These are phyloP conservation scores for Dictyophora rubrovolvata DNA, from an alignment of 768 basidiomycete genomes.

Conservation along the genomic window DNA sequence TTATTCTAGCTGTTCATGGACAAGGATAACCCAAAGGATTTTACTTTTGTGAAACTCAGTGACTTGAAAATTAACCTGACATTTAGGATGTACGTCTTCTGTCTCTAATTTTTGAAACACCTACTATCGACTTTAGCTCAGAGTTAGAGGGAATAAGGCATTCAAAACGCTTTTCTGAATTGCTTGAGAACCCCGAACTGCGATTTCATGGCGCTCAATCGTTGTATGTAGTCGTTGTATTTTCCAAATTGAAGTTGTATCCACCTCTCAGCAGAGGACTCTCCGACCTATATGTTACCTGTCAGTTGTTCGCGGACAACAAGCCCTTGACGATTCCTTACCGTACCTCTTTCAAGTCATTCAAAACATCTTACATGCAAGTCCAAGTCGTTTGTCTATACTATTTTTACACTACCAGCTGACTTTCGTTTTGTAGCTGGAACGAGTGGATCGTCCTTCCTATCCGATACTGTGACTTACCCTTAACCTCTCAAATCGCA, in stretches of 20 bases:
- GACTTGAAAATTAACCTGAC: conserved; percentile 75
- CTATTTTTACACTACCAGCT: not conserved
- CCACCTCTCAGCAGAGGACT: conserved; percentile 47
- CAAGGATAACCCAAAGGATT: conserved; percentile 70
- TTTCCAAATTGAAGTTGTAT: conserved; percentile 6
- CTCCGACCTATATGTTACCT: conserved; percentile 89
- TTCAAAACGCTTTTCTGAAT: conserved; percentile 61
- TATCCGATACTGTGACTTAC: conserved; percentile 89
- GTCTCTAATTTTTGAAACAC: not conserved
- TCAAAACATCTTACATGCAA: conserved; percentile 73
- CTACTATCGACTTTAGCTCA: conserved; percentile 35
- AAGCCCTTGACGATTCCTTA: conserved; percentile 88
- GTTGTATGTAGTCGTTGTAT: conserved; percentile 33
- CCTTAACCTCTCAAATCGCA: conserved; percentile 75
- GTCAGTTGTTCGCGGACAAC: conserved; percentile 87
- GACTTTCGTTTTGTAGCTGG: conserved; percentile 48
- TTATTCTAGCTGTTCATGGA: conserved; percentile 30
- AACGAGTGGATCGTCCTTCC: conserved; percentile 93
- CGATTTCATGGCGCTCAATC: conserved; percentile 77
- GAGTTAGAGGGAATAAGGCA: conserved; percentile 78
- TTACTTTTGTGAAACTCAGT: conserved; percentile 85
- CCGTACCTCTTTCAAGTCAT: conserved; percentile 86
- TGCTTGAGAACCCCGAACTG: conserved; percentile 75
- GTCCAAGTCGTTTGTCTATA: conserved; percentile 15
- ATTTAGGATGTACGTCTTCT: conserved; percentile 54